Evolutionary conservation across 1,284 basidiomycete genomes (phyloP), one percentile per base, ranked within the genome.

Genomic region (Moniliophthora roreri): DNA sequence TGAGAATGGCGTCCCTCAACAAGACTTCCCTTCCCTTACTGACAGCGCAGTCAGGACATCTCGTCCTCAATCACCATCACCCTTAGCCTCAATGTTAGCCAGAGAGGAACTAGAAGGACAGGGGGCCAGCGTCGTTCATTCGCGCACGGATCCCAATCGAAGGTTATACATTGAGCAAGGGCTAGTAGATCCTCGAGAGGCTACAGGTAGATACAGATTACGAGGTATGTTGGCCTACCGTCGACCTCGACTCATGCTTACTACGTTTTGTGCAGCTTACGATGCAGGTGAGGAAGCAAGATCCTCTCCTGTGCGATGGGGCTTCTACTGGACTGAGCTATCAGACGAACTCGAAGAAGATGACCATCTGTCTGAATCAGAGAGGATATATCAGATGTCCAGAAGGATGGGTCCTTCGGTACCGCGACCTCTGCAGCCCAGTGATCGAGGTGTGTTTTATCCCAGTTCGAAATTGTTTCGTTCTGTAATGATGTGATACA

Each of bases 251-350:
- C 6, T 23, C 21, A 4, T 2, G n/a, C n/a, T 36, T 28, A 36
- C 26, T 15, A 13, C 11, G 34, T 23, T 4, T 32, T 24, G 18
- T 40, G 40, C 13, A 42, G 11, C 48, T 42, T 11, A 20, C 20
- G 24, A 13, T 15, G 41, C 28, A 52, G 21, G 16, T 18, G 47
- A 51, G 18, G 50, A 52, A 7, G 21, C 26, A 18, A 42, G 42
- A 16, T 28, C 50, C 23, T 9, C 36, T 36, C 35, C 52, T n/a
- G 24, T 50, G 4, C 48, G 53, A 7, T 56, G 51, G 55, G 41
- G 48, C 34, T 46, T 56, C 26, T 50, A 46, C 37, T 56, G 55
- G 55, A 50, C 44, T 21, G 51, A 56, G 34, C 39, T 51, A 10
- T 46, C 52, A 11, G 51, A 48, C 10, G 39, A 41, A n/a, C 15